A percentile compares a stretch with the other conserved stretches of the same genome.
These are phyloP conservation scores for Carex littledalei DNA, from an alignment of 176 grass and related monocot species.

Conservation along the genomic window DNA sequence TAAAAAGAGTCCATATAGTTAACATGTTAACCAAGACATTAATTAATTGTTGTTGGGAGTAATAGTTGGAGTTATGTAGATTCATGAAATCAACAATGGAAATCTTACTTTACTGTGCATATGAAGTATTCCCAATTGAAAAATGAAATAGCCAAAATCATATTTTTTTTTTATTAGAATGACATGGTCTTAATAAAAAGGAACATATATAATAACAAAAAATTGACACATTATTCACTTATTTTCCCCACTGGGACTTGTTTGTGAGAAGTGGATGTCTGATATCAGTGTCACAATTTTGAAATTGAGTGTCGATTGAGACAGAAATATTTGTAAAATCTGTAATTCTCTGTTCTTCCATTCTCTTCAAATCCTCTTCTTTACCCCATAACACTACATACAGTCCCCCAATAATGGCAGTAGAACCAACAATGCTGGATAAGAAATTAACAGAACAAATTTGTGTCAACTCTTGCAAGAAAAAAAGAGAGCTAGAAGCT, in stretches of 20 bases:
- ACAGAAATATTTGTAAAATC: neutral
- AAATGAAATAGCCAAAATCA: neutral
- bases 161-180: neutral
- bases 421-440: conserved; percentile 25
- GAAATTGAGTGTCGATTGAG: neutral
- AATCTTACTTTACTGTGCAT: no score
- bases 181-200: neutral
- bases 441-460: neutral
- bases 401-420: conserved; percentile 25
- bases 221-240: neutral
- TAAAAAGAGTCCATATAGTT: no score
- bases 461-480: neutral
- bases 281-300: neutral
- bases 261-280: conserved; percentile 29
- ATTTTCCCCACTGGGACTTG: neutral
- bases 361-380: conserved; percentile 13
- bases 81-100: no score
- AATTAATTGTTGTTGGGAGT: no score
- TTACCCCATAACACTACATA: conserved; percentile 41
- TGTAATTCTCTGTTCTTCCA: neutral
- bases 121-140: neutral
- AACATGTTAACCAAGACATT: no score
- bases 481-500: neutral
- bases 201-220: neutral
- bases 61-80: no score